Base-by-base conservation (phyloP, 2,329 filamentous ascomycete genomes). In the Colletotrichum sublineola region DNA sequence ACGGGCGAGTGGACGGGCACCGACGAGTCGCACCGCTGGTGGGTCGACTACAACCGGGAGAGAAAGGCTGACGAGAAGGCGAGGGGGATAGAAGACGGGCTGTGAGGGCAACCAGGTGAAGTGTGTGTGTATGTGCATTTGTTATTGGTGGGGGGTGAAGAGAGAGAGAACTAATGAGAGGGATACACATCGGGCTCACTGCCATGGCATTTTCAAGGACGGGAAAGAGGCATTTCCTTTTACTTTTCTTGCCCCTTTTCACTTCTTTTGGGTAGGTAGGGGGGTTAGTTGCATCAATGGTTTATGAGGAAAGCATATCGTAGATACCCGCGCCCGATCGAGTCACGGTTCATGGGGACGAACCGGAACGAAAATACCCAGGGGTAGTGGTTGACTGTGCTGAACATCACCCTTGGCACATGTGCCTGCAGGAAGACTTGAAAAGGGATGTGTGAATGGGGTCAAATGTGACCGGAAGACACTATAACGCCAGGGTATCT, bases 1-100 rank as follows among this genome's bases (percentile, higher is more conserved):
- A 50, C 63, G 53, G 86, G 86, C 2, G 79, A 83, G 48, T 85
- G 82, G 78, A 82, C 78, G 0, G 84, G 85, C 46, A 80, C 78
- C 4, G 84, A 86, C 1, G 85, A 85, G 78, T 85, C 84, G 14
- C 87, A 90, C 74, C 78, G 78, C 61, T 91, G 89, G 89, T 91
- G 89, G 89, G 81, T 84, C 20, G 84, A 85, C 33, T 78, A 80
- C 2, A 87, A 90, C 75, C 76, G 79, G 33, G 81, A 85, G 74
- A 83, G 88, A 76, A 81, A 81, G 74, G 74, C 64, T 5, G 77
- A 74, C 5, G 87, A 89, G 78, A 83, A 76, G 70, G 76, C 77
- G 15, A 79, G 68, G 42, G 84, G 84, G 12, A 79, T 88, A 57
- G 78, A 77, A 36, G 82, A 82, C 65, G 78, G 77, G 31, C 81